A percentile compares a stretch with the other conserved stretches of the same genome.
Conservation (phyloP, 495 filamentous ascomycete species). For the Thermothielavioides terrestris region DNA sequence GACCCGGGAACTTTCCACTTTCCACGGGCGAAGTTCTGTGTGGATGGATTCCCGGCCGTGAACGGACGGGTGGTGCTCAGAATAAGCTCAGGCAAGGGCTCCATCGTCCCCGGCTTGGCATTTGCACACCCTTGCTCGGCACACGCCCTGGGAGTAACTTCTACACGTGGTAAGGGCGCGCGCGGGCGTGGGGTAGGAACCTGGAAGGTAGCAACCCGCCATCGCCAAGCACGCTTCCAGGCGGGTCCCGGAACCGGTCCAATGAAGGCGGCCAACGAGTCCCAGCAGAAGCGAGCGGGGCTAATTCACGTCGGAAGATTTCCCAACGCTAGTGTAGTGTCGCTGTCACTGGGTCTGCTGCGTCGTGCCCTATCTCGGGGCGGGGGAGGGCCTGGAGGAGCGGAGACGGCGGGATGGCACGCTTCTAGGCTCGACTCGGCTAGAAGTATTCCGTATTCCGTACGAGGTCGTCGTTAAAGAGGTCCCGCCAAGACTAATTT, state of each 20-base stretch:
- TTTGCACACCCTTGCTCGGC: background rate
- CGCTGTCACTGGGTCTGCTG: slow-evolving; percentile 1
- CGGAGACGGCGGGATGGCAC: slow-evolving; percentile 18
- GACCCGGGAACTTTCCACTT: slow-evolving; percentile 4
- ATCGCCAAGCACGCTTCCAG: background rate
- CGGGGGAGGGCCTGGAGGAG: too few species aligned
- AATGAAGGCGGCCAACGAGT: background rate
- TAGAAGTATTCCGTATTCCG: too few species aligned
- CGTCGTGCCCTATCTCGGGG: slow-evolving; percentile 1
- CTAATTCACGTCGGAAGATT: slow-evolving; percentile 6
- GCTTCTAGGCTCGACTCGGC: too few species aligned
- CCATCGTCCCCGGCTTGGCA: slow-evolving; percentile 4
- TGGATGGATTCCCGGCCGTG: background rate
- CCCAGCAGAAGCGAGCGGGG: background rate
- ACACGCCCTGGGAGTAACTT: background rate
- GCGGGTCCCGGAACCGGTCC: background rate
- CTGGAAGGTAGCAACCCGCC: background rate
- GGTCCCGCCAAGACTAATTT: too few species aligned
- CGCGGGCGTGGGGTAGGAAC: background rate
- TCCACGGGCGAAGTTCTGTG: background rate
- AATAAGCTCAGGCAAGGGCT: slow-evolving; percentile 7
- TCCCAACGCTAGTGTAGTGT: slow-evolving; percentile 10
- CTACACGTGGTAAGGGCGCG: background rate
- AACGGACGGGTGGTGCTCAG: background rate
- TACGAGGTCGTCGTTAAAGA: too few species aligned